These are phyloP conservation scores for Fusarium pilosicola DNA, from an alignment of 2,329 filamentous ascomycete species.

Conservation along the genomic window DNA sequence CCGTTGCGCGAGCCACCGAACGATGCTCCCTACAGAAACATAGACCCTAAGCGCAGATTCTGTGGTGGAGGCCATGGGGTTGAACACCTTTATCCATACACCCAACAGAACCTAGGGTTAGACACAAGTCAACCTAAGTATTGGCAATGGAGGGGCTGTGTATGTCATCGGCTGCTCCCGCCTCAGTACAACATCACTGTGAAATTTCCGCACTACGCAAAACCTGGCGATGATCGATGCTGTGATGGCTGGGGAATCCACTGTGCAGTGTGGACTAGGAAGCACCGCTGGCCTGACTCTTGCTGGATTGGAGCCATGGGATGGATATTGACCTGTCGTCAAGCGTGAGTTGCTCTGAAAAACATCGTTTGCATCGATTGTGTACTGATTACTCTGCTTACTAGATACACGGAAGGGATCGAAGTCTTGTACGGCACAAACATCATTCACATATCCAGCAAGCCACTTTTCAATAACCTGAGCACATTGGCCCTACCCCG, in stretches of 20 bases:
- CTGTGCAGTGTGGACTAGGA: background rate
- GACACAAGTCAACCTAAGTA: background rate
- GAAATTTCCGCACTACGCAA: accelerated
- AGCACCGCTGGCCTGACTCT: background rate
- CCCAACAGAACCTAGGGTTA: accelerated
- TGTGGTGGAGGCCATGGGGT: no score
- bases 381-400: no score
- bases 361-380: no score
- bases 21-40: no score
- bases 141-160: slow-evolving; percentile 13
- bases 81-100: accelerated
- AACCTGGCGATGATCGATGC: background rate
- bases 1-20: accelerated
- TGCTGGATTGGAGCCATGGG: slow-evolving; percentile 2
- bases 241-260: background rate
- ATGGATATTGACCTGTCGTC: background rate
- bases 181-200: accelerated
- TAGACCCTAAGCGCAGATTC: no score
- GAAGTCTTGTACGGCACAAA: slow-evolving; percentile 1
- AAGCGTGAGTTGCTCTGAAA: background rate
- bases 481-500: no score
- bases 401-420: background rate
- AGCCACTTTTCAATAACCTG: background rate
- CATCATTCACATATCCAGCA: background rate
- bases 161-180: background rate